These are phyloP conservation scores for Tranzscheliella williamsii DNA, from an alignment of 1,284 basidiomycete species.

Conservation along the genomic window DNA sequence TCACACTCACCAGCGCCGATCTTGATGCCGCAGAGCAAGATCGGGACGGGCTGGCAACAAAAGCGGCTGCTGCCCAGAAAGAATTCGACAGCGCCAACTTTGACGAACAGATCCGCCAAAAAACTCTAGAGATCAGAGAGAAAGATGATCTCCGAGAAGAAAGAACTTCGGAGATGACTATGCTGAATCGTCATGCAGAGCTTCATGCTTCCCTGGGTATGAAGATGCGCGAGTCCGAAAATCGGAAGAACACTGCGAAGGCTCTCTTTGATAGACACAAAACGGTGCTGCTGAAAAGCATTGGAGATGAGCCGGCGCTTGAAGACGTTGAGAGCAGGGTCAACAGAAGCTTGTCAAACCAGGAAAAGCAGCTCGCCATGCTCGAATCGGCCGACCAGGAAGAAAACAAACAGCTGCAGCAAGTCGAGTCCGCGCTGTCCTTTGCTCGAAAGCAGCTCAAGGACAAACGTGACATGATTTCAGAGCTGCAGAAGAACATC, in stretches of 20 bases:
- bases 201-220: constrained; percentile 78
- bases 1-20: constrained; percentile 25
- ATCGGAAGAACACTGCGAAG: constrained; percentile 16
- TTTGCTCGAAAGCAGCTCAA: constrained; percentile 65
- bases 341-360: constrained; percentile 64
- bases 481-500: constrained; percentile 64
- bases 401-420: constrained; percentile 36
- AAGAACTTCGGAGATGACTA: constrained; percentile 73
- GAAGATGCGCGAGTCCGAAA: constrained; percentile 63
- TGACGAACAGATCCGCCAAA: constrained; percentile 72
- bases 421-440: constrained; percentile 42
- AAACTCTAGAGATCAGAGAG: constrained; percentile 66
- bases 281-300: constrained; percentile 69
- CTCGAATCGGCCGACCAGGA: constrained; percentile 29
- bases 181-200: constrained; percentile 79
- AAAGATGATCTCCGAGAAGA: constrained; percentile 75
- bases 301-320: constrained; percentile 68
- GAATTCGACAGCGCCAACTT: constrained; percentile 64
- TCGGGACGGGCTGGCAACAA: constrained; percentile 19
- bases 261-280: constrained; percentile 63
- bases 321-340: constrained; percentile 76
- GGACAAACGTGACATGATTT: constrained; percentile 64
- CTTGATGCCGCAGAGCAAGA: constrained; percentile 34
- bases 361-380: constrained; percentile 34
- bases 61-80: constrained; percentile 24